Evolutionary conservation across 768 basidiomycete genomes (phyloP), one percentile per base, ranked within the genome.

Genomic region (Austroboletus eburneus): DNA sequence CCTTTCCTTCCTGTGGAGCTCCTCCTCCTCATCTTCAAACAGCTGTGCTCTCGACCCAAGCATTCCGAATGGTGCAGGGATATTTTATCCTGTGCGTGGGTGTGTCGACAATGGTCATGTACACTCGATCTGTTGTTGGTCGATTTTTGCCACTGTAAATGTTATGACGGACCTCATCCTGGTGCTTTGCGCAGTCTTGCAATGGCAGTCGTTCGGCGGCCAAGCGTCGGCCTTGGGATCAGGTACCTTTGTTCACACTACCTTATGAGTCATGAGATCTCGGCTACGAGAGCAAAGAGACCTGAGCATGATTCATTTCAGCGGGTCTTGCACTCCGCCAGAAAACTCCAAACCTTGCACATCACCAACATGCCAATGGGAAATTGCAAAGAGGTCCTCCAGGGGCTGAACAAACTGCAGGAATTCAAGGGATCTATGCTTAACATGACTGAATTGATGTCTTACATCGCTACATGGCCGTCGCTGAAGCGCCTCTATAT

Each of bases 21-120:
- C 18, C 50, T 53, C 39, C 25, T 39, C 12, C 8, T 51, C 37
- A 10, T 48, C 23, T 54, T 54, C 24, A 38, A 52, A 24, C n/a
- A 29, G 35, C n/a, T 53, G 35, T 18, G 34, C 3, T 41, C 37
- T 21, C 45, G 30, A 3, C n/a, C n/a, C 9, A 32, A 13, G 18
- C 10, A 35, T 27, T 12, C 18, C 12, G 21, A 22, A 17, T 52
- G 51, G 51, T 29, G 39, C 5, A 39, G 22, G 24, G 52, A 47
- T 23, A n/a, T 52, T 20, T 2, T 54, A 14, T 47, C 32, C 14
- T 41, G 17, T 32, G 50, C 50, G 8, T 34, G 41, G 39, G 51
- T 53, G 8, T 54, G 52, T 14, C 50, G 34, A 20, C 24, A 42
- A 21, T 53, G 52, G 52, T 30, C 33, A 1, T 54, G 52, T 13